Conservation (phyloP, 805 yeast species). For the Saturnispora kantuleensis region DNA sequence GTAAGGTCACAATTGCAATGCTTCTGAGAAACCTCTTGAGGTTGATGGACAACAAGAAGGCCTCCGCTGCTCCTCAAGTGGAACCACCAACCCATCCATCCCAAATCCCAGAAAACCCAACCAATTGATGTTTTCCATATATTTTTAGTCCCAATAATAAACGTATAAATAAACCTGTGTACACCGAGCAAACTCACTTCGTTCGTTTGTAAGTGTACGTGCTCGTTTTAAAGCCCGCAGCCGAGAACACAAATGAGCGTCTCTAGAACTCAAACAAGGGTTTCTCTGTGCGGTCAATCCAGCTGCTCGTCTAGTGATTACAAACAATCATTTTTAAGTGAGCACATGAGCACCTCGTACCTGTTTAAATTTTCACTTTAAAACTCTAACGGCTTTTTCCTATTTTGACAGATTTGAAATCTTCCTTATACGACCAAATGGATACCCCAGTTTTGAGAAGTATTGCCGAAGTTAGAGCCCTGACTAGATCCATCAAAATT, state of each 20-base stretch:
- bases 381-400: no score
- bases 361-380: background rate
- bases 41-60: slow-evolving; percentile 54
- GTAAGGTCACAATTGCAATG: slow-evolving; percentile 96
- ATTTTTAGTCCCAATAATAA: background rate
- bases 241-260: no score
- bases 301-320: no score
- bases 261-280: no score
- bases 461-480: slow-evolving; percentile 16
- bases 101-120: slow-evolving; percentile 9
- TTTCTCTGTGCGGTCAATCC: no score
- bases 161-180: background rate
- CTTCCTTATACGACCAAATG: background rate
- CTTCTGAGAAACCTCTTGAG: slow-evolving; percentile 80
- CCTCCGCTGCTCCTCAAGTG: slow-evolving; percentile 10
- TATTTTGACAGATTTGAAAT: background rate
- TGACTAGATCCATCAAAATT: slow-evolving; percentile 14
- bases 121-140: background rate
- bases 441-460: slow-evolving; percentile 8
- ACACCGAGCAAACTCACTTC: no score
- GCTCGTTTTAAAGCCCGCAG: no score
- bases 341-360: no score
- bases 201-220: no score
- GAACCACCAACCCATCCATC: slow-evolving; percentile 13
- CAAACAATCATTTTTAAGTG: no score